Conservation (phyloP, 495 filamentous ascomycete species). For the Aspergillus funiculosus region DNA sequence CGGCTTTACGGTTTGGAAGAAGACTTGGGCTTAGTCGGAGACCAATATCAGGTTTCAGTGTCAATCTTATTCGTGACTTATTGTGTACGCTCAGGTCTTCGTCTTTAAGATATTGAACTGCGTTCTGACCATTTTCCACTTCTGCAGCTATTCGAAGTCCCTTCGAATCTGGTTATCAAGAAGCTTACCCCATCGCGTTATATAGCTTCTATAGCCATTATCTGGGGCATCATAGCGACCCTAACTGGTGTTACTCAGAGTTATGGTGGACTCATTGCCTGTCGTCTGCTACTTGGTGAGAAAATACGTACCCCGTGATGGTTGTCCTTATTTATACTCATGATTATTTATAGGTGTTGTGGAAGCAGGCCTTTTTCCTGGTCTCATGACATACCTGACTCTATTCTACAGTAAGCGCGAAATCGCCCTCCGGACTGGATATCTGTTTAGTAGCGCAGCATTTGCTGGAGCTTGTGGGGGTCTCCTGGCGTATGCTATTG, state of each 20-base stretch:
- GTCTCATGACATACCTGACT: slow-evolving; percentile 62
- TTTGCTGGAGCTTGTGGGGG: slow-evolving; percentile 73
- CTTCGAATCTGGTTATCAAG: slow-evolving; percentile 72
- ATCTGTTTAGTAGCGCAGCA: slow-evolving; percentile 71
- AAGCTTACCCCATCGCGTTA: slow-evolving; percentile 68
- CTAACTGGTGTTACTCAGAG: slow-evolving; percentile 58
- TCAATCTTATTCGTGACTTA: slow-evolving; percentile 72
- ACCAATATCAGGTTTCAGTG: slow-evolving; percentile 65
- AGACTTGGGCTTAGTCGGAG: slow-evolving; percentile 55
- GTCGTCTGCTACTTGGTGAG: slow-evolving; percentile 47
- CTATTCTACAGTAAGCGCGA: slow-evolving; percentile 72
- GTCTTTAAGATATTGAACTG: background rate
- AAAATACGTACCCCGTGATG: background rate
- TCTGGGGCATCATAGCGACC: slow-evolving; percentile 68
- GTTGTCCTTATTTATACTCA: background rate
- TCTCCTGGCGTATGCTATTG: slow-evolving; percentile 67
- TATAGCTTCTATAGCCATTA: slow-evolving; percentile 55
- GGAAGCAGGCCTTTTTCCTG: slow-evolving; percentile 51
- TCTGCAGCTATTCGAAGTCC: slow-evolving; percentile 38
- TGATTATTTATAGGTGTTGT: slow-evolving; percentile 30
- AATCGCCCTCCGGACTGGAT: slow-evolving; percentile 66
- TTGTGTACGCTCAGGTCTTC: slow-evolving; percentile 33
- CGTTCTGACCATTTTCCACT: slow-evolving; percentile 3
- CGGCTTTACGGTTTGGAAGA: slow-evolving; percentile 62
- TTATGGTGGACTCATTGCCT: slow-evolving; percentile 52